These are phyloP conservation scores for Corchorus olitorius DNA, from an alignment of 345 rosid genomes.

Conservation along the genomic window DNA sequence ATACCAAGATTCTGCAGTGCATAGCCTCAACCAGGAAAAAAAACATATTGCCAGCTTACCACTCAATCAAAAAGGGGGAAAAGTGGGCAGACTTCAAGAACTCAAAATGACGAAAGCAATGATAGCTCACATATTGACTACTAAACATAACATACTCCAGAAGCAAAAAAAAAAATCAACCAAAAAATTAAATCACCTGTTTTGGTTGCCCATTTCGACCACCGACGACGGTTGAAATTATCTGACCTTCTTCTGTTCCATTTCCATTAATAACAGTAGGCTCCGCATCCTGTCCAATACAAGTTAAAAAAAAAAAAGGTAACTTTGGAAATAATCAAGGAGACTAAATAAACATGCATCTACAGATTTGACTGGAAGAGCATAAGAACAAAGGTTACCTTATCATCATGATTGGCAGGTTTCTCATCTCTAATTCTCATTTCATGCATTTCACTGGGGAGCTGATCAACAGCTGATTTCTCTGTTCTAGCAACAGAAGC, in stretches of 20 bases:
- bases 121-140: background rate
- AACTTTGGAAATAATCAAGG: background rate
- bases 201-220: constrained; percentile 92
- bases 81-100: constrained; percentile 17
- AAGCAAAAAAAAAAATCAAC: background rate
- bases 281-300: constrained; percentile 57
- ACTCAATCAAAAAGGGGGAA: background rate
- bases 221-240: constrained; percentile 76
- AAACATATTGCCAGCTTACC: background rate
- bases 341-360: background rate
- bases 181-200: constrained; percentile 56
- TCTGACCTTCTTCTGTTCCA: constrained; percentile 89
- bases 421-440: constrained; percentile 66
- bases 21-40: background rate
- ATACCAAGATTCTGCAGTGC: background rate
- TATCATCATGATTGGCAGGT: constrained; percentile 50
- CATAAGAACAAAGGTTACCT: constrained; percentile 35
- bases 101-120: background rate
- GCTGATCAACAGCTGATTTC: constrained; percentile 54
- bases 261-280: constrained; percentile 65
- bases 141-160: constrained; percentile 2
- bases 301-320: constrained; percentile 9
- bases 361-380: background rate
- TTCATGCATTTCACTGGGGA: constrained; percentile 62
- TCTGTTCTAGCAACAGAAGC: constrained; percentile 37